Evolutionary conservation across 1,284 basidiomycete species (phyloP).

Genomic region (Phlebopus sp.): DNA sequence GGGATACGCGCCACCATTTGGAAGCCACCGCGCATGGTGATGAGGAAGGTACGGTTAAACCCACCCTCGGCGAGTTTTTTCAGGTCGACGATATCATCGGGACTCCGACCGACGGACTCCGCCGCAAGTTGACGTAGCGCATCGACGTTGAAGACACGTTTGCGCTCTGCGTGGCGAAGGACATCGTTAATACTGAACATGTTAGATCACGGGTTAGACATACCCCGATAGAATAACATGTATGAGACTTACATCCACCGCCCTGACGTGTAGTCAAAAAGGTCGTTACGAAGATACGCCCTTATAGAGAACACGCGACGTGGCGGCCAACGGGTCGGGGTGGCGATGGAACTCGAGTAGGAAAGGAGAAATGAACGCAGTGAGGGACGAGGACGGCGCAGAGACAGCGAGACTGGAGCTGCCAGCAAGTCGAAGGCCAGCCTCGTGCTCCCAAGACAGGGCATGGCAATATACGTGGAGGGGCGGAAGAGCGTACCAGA

Average conservation of each 20-base stretch:
- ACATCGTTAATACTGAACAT: conserved; percentile 16
- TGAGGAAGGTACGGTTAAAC: conserved; percentile 43
- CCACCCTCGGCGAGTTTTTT: conserved; percentile 44
- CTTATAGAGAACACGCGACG: not conserved
- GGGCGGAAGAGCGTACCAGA: no score
- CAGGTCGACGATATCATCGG: conserved; percentile 34
- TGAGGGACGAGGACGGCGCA: not conserved
- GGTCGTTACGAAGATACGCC: not conserved
- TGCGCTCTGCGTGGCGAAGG: conserved; percentile 43
- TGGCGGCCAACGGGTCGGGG: not conserved
- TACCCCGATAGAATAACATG: not conserved
- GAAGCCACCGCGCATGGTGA: conserved; percentile 42
- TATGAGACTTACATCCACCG: conserved; percentile 1
- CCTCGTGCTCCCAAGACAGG: not conserved
- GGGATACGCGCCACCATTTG: conserved; percentile 47
- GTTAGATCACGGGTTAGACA: conserved; percentile 6
- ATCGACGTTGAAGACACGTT: conserved; percentile 38
- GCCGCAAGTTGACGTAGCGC: conserved; percentile 45
- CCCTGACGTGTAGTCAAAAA: not conserved
- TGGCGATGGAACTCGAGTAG: not conserved
- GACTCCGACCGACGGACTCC: conserved; percentile 38
- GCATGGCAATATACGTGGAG: no score
- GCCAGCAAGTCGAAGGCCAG: not conserved
- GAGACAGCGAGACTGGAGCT: not conserved
- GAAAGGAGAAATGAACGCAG: no score